These are phyloP conservation scores for Chiua sp. DNA, from an alignment of 1,284 basidiomycete genomes.

Conservation along the genomic window DNA sequence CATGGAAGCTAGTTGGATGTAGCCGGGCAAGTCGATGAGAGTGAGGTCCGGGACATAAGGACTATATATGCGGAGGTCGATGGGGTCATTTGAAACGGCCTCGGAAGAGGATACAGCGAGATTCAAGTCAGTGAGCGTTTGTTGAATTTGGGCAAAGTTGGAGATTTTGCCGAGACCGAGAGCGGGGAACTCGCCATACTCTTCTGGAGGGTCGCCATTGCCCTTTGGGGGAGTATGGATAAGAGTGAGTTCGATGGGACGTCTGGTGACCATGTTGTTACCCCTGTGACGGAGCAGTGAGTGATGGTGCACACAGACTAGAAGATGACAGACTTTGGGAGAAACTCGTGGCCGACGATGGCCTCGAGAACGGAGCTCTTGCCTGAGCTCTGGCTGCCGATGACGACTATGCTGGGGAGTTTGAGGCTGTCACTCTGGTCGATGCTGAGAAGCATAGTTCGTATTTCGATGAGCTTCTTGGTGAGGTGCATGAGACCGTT, in stretches of 20 bases:
- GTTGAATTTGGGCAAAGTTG: constrained; percentile 91
- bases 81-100: constrained; percentile 94
- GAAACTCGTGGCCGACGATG: constrained; percentile 97
- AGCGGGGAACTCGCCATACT: constrained; percentile 95
- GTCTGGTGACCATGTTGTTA: constrained; percentile 99
- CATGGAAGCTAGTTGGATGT: constrained; percentile 94
- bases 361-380: constrained; percentile 98
- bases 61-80: constrained; percentile 96
- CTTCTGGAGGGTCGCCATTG: constrained; percentile 63
- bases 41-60: constrained; percentile 97
- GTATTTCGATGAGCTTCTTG: constrained; percentile 94
- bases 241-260: constrained; percentile 97
- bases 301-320: constrained; percentile 1
- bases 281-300: constrained; percentile 61
- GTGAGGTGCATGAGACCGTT: constrained; percentile 93
- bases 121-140: constrained; percentile 94
- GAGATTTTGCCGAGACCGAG: constrained; percentile 89
- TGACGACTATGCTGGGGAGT: constrained; percentile 96
- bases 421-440: constrained; percentile 96
- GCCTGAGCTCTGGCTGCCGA: constrained; percentile 97
- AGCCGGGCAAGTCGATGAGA: constrained; percentile 96
- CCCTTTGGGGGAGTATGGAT: constrained; percentile 80
- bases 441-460: constrained; percentile 91
- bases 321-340: constrained; percentile 82
- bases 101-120: constrained; percentile 89